Evolutionary conservation across 805 yeast species (phyloP), one percentile per base, ranked within the genome.

Genomic region (Brettanomyces custersianus): DNA sequence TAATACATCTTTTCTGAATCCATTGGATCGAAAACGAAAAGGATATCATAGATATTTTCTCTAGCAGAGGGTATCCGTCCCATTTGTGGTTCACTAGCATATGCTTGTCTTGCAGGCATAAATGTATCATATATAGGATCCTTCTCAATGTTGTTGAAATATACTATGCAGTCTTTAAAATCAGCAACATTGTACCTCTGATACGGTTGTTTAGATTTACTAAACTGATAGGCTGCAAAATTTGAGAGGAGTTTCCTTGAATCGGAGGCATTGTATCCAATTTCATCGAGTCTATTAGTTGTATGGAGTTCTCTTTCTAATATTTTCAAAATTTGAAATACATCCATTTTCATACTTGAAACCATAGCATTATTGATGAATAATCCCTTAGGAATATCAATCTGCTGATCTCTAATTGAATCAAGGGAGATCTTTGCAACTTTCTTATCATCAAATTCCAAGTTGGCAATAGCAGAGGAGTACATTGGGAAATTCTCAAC

Each of bases 31-130:
- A 88, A 50, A 0, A 72, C 83, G 48, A 90, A 77, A 0, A 90
- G 70, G 17, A 80, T 39, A 29, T 85, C 81, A 52, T 84, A 83
- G 42, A 85, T 66, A 51, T 90, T 90, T 43, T 83, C 86, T 36
- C 68, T 66, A 25, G 78, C 68, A 5, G 70, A 70, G 1, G 94
- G 95, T 13, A 85, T 59, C 48, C 74, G 78, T 7, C 83, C 86
- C 21, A 65, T 66, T 25, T 42, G 39, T 15, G 70, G 62, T 6
- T 61, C 52, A 21, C 58, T 54, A n/a, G 60, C 55, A 48, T 80
- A 80, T 0, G 60, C 65, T 7, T 60, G 55, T 10, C 70, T 52
- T 29, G 79, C 64, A 18, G 59, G 51, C 1, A 72, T 51, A 48
- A 68, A 69, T 7, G 59, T 53, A 1, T 54, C 47, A 49, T 83